phyloP scores from a whole-genome alignment of 345 rosid species.

The Acer negundo region DNA sequence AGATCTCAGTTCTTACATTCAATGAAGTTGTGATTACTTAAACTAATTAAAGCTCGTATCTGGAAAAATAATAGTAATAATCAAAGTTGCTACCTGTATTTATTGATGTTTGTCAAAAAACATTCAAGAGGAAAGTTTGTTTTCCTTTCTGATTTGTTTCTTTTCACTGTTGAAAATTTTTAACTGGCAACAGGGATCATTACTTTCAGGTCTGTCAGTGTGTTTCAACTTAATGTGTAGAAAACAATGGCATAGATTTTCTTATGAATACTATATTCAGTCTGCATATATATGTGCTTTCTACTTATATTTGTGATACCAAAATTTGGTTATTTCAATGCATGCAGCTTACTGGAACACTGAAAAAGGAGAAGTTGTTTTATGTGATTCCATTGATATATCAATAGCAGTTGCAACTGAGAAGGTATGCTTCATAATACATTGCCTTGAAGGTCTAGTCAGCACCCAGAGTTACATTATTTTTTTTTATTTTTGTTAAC shows the following conservation, averaged over 20 bases:
- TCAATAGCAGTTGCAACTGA: slow-evolving; percentile 98
- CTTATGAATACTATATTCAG: background rate
- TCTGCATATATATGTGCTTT: background rate
- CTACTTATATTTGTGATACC: slow-evolving; percentile 14
- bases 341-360: slow-evolving; percentile 80
- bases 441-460: slow-evolving; percentile 17
- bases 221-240: background rate
- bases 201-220: background rate
- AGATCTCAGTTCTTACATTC: slow-evolving; percentile 4
- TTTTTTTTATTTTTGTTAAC: slow-evolving; percentile 32
- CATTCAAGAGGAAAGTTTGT: background rate
- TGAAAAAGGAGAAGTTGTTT: slow-evolving; percentile 69
- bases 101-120: background rate
- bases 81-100: slow-evolving; percentile 1
- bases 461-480: slow-evolving; percentile 19
- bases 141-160: background rate
- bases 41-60: background rate
- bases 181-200: background rate
- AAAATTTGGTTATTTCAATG: slow-evolving; percentile 23
- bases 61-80: no score
- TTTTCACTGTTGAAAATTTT: background rate
- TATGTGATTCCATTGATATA: slow-evolving; percentile 75
- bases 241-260: background rate
- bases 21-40: background rate
- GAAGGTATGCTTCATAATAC: slow-evolving; percentile 56